Percentiles rank a stretch among this genome's conserved stretches.
Evolutionary conservation across 148 eudicot genomes (phyloP).

Genomic region (Diospyros kaki): DNA sequence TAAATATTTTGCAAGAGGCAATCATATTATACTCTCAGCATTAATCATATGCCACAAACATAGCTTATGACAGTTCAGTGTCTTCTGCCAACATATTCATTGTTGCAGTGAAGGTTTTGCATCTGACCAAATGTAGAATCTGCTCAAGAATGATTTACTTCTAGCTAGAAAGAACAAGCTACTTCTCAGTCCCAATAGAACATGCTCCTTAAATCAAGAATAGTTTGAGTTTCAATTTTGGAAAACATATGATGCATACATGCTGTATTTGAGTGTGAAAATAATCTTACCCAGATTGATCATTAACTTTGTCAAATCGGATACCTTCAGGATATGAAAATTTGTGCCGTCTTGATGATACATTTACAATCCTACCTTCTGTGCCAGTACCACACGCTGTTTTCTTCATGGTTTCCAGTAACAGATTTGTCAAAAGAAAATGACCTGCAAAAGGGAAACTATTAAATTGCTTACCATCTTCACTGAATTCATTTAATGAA

Average conservation of each 20-base stretch:
- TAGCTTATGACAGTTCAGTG: too few relatives aligned
- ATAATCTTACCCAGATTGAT: constrained; percentile 34
- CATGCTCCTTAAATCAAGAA: neutral
- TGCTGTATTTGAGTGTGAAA: neutral
- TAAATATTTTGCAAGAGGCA: constrained; percentile 5
- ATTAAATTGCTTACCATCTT: neutral
- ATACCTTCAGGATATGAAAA: constrained; percentile 68
- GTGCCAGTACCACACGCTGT: constrained; percentile 44
- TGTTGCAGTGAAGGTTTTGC: too few relatives aligned
- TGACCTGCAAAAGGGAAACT: constrained; percentile 51
- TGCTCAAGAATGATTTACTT: neutral
- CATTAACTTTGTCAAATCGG: constrained; percentile 51
- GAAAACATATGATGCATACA: neutral
- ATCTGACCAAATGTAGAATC: neutral
- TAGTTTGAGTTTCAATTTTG: neutral
- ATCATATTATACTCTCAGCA: neutral
- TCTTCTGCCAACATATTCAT: too few relatives aligned
- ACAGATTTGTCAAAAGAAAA: constrained; percentile 71
- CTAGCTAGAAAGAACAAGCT: neutral
- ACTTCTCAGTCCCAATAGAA: neutral
- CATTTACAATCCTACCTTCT: constrained; percentile 79
- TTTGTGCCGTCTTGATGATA: constrained; percentile 68
- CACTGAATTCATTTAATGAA: neutral
- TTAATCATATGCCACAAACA: neutral
- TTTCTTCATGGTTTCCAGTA: constrained; percentile 70